Conservation (phyloP, 1,284 basidiomycete genomes). For the Flammula alnicola region DNA sequence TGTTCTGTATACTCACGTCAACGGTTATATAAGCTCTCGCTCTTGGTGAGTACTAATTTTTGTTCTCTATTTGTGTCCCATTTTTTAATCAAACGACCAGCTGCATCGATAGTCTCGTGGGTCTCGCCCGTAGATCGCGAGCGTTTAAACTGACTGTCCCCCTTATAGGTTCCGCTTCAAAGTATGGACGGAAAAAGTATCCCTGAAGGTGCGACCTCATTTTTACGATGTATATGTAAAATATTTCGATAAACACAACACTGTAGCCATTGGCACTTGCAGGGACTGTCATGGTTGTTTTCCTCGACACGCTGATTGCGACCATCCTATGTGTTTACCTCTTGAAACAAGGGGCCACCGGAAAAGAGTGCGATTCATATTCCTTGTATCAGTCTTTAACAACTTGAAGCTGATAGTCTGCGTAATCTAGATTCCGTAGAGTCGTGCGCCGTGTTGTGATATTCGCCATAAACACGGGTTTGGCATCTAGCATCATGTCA, state of each 20-base stretch:
- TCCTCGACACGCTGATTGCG: slow-evolving; percentile 21
- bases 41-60: no score
- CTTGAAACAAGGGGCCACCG: slow-evolving; percentile 14
- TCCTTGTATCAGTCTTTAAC: no score
- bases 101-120: no score
- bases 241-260: not conserved
- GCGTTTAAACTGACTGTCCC: no score
- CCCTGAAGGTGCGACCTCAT: not conserved
- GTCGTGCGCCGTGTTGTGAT: slow-evolving; percentile 14
- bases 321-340: slow-evolving; percentile 21
- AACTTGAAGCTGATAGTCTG: no score
- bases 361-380: no score
- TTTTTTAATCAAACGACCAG: no score
- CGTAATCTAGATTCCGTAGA: slow-evolving; percentile 7
- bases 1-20: no score
- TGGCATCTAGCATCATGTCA: slow-evolving; percentile 20
- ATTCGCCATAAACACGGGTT: slow-evolving; percentile 23
- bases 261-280: slow-evolving; percentile 14
- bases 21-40: no score
- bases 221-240: not conserved
- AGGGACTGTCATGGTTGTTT: slow-evolving; percentile 18
- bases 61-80: no score
- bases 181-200: slow-evolving; percentile 7
- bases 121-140: no score
- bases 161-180: not conserved